Conservation (phyloP, 1,284 basidiomycete genomes). For the Pseudozyma thailandica region DNA sequence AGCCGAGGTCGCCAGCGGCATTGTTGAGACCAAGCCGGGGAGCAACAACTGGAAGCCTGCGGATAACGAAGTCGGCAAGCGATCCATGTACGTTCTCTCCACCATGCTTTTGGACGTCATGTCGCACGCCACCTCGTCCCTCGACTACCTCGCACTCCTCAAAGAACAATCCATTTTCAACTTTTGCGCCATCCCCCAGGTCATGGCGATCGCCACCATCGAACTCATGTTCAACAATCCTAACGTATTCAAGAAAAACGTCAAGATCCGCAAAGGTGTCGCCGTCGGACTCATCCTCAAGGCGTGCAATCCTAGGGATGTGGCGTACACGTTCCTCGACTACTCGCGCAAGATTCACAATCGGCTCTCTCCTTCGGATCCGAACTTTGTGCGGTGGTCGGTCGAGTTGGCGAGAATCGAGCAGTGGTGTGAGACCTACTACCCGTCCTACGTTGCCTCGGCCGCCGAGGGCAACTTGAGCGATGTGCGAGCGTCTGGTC, state of each 20-base stretch:
- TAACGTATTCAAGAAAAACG: slow-evolving; percentile 85
- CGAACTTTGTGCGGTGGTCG: slow-evolving; percentile 74
- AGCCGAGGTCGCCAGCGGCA: slow-evolving; percentile 58
- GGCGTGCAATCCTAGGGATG: slow-evolving; percentile 90
- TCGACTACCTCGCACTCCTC: slow-evolving; percentile 89
- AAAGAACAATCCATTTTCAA: slow-evolving; percentile 94
- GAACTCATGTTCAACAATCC: slow-evolving; percentile 92
- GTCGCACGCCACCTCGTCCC: slow-evolving; percentile 81
- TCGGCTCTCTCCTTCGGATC: slow-evolving; percentile 82
- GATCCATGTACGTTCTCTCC: slow-evolving; percentile 70
- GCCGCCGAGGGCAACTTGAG: slow-evolving; percentile 14
- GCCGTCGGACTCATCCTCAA: slow-evolving; percentile 89
- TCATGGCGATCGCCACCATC: slow-evolving; percentile 96
- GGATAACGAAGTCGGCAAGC: slow-evolving; percentile 51
- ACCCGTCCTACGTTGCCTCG: slow-evolving; percentile 57
- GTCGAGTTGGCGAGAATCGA: slow-evolving; percentile 64
- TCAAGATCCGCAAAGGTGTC: slow-evolving; percentile 94
- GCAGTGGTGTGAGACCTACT: slow-evolving; percentile 64
- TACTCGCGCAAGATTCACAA: slow-evolving; percentile 85
- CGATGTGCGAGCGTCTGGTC: slow-evolving; percentile 47
- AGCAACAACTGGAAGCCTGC: slow-evolving; percentile 38
- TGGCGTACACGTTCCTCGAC: slow-evolving; percentile 86
- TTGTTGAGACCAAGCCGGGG: slow-evolving; percentile 53
- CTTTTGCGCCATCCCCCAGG: slow-evolving; percentile 93
- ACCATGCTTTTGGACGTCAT: slow-evolving; percentile 92